Evolutionary conservation across 2,329 filamentous ascomycete genomes (phyloP).

Genomic region (Aspergillus calidoustus): DNA sequence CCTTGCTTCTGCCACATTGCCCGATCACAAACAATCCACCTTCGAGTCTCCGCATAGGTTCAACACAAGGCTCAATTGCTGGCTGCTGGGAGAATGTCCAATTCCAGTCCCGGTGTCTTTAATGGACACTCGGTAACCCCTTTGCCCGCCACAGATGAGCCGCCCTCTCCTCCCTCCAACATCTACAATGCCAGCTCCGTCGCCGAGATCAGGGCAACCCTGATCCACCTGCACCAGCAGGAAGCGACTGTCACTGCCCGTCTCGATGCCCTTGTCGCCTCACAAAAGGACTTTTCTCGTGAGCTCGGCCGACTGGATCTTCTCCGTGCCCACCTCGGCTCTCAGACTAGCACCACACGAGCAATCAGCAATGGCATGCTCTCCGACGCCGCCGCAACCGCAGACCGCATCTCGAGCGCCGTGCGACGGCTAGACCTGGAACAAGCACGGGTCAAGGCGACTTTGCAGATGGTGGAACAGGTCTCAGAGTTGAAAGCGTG

Average conservation of each 20-base stretch:
- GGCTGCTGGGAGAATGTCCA: constrained; percentile 26
- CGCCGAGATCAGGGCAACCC: constrained; percentile 76
- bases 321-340: constrained; percentile 82
- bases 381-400: constrained; percentile 80
- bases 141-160: constrained; percentile 12
- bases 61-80: constrained; percentile 3
- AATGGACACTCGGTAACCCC: constrained; percentile 34
- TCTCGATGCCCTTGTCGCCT: constrained; percentile 76
- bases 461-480: constrained; percentile 89
- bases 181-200: constrained; percentile 75
- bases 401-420: constrained; percentile 80
- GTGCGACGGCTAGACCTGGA: constrained; percentile 89
- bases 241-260: constrained; percentile 75
- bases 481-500: constrained; percentile 97
- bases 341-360: constrained; percentile 82
- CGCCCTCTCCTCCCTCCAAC: constrained; percentile 31
- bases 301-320: constrained; percentile 87
- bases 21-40: constrained; percentile 7
- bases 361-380: constrained; percentile 90
- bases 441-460: constrained; percentile 88
- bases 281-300: constrained; percentile 83
- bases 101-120: constrained; percentile 17
- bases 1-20: constrained; percentile 16
- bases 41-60: neutral
- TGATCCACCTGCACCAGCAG: constrained; percentile 74